Evolutionary conservation across 2,329 filamentous ascomycete species (phyloP).

Genomic region (Nothophoma quercina): DNA sequence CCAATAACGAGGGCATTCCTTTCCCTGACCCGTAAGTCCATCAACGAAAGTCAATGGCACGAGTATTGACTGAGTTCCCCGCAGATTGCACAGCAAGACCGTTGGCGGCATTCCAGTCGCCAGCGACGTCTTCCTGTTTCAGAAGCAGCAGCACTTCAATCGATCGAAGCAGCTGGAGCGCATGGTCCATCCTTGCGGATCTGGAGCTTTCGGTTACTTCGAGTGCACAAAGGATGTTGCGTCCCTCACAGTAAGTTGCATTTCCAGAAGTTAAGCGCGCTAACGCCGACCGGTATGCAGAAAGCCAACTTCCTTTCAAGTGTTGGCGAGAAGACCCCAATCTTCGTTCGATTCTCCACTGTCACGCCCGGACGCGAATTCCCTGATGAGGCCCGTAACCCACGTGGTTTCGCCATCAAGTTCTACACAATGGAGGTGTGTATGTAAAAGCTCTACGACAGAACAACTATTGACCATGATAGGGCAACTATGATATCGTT

Average conservation of each 20-base stretch:
- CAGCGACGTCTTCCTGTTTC: constrained; percentile 61
- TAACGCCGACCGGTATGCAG: constrained; percentile 8
- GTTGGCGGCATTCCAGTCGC: constrained; percentile 60
- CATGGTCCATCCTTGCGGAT: constrained; percentile 54
- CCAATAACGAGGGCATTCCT: constrained; percentile 62
- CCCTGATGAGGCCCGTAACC: constrained; percentile 56
- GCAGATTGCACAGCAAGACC: constrained; percentile 59
- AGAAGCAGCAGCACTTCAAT: constrained; percentile 65
- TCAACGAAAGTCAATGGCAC: neutral
- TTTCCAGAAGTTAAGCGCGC: neutral
- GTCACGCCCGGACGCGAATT: constrained; percentile 55
- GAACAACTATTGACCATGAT: no score
- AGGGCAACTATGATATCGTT: constrained; percentile 60
- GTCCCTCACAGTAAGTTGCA: constrained; percentile 35
- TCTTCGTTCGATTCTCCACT: constrained; percentile 57
- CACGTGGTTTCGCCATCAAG: constrained; percentile 60
- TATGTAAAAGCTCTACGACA: no score
- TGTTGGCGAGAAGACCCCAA: constrained; percentile 53
- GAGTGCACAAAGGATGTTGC: constrained; percentile 53
- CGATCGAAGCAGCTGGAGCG: constrained; percentile 60
- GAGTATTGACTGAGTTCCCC: neutral
- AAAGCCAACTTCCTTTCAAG: constrained; percentile 54
- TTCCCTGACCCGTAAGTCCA: constrained; percentile 56
- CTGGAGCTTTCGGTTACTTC: constrained; percentile 58
- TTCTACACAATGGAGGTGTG: constrained; percentile 59